Percentiles rank a stretch among this genome's conserved stretches.
Evolutionary conservation across 257 asterid species (phyloP).

Genomic region (Jacaranda mimosifolia): DNA sequence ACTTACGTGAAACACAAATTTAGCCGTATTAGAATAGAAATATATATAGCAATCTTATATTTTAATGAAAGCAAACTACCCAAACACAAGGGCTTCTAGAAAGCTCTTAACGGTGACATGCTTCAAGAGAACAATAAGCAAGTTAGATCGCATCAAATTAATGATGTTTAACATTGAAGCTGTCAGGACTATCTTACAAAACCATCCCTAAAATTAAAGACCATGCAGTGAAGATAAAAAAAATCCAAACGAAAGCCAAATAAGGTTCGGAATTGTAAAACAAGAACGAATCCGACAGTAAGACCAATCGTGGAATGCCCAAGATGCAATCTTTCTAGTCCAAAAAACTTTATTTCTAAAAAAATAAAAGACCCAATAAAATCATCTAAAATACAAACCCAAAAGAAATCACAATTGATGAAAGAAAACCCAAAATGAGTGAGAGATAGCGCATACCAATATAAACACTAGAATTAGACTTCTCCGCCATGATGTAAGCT

Average conservation of each 20-base stretch:
- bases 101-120: slow-evolving; percentile 22
- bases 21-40: background rate
- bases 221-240: background rate
- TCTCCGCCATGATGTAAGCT: slow-evolving; percentile 58
- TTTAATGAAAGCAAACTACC: slow-evolving; percentile 11
- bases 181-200: background rate
- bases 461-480: slow-evolving; percentile 60
- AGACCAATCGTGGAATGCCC: slow-evolving; percentile 3
- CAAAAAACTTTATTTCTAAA: background rate
- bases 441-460: slow-evolving; percentile 56
- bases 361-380: background rate
- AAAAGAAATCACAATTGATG: background rate
- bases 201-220: slow-evolving; percentile 12
- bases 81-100: slow-evolving; percentile 29
- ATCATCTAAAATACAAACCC: background rate
- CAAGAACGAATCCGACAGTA: background rate
- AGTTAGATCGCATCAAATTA: background rate
- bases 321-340: background rate
- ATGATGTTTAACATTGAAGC: slow-evolving; percentile 7
- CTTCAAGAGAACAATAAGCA: slow-evolving; percentile 15
- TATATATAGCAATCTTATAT: background rate
- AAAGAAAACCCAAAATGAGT: background rate
- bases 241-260: slow-evolving; percentile 16
- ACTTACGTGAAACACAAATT: background rate
- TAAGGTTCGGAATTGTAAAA: background rate